Base-by-base conservation (phyloP, 73 alveolate genomes). In the Paramecium pentaurelia region DNA sequence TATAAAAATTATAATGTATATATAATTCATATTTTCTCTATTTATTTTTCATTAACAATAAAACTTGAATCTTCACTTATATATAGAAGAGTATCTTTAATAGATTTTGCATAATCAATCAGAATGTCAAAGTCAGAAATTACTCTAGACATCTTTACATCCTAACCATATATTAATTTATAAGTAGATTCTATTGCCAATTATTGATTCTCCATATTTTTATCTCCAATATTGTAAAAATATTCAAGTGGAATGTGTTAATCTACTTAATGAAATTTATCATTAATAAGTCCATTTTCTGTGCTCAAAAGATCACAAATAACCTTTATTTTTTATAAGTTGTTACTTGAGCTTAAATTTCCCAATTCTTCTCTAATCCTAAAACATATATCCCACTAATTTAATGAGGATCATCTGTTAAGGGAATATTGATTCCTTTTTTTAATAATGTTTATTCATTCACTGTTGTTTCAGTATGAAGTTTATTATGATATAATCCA, bases 131-230 rank as follows among this genome's bases (percentile, higher is more conserved):
- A 22, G 47, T 75, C 88, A 6, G 36, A 38, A 36, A 75, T n/a
- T 6, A 75, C 40, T 38, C 27, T 75, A 6, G 49, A 68, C 42
- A 30, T 75, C 20, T 36, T 75, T 7, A 75, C 60, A 38, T 40
- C 49, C 3, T 40, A 40, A 40, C 49, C 49, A 40, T 40, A 40
- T 5, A 40, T 30, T 5, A 38, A 28, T 75, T 20, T 75, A 38
- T 75, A 75, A 36, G 88, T 75, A n/a, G 88, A 75, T 75, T 75
- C 88, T 75, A 75, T 36, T 75, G 88, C 60, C 28, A 75, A 12
- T 75, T 38, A 12, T 38, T 38, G 47, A 20, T 38, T 25, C 11
- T 75, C 34, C 88, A 75, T 75, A 75, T 75, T 38, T 20, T 25
- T 22, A 38, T 75, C 36, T 34, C 47, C 85, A 25, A 34, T 2